These are phyloP conservation scores for Barnettozyma hawaiiensis DNA, from an alignment of 1,139 yeast genomes.

Conservation along the genomic window DNA sequence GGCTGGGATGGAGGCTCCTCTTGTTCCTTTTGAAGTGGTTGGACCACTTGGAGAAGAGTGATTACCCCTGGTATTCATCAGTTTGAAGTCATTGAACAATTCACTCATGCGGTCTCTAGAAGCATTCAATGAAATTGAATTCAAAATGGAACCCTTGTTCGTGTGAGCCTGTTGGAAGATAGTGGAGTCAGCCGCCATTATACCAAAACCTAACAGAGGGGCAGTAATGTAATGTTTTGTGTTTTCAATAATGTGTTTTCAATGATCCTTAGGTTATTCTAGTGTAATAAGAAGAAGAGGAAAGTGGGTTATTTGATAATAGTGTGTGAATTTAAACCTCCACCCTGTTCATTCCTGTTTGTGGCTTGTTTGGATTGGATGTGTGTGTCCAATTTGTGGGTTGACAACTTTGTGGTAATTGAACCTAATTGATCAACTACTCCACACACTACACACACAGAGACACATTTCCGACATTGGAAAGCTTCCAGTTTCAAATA, in stretches of 20 bases:
- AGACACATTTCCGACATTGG: too few relatives aligned
- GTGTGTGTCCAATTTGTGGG: constrained; percentile 1
- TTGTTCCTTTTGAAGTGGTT: background rate
- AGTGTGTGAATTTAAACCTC: background rate
- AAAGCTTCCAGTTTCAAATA: too few relatives aligned
- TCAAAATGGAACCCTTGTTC: constrained; percentile 14
- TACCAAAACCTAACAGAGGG: background rate
- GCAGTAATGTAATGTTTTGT: background rate
- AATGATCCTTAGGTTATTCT: background rate
- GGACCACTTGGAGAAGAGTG: constrained; percentile 1
- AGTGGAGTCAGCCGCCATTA: constrained; percentile 1
- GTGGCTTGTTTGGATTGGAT: too few relatives aligned
- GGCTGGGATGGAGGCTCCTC: background rate
- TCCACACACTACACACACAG: too few relatives aligned
- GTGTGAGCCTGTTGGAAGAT: background rate
- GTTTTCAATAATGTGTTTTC: background rate
- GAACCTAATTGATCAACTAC: background rate
- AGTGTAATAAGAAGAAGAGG: background rate
- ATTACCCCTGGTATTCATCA: constrained; percentile 10
- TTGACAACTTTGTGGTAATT: background rate
- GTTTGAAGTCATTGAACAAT: constrained; percentile 24
- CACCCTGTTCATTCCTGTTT: background rate
- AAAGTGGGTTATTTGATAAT: background rate
- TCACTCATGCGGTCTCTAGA: constrained; percentile 25
- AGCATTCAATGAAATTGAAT: constrained; percentile 20